A percentile compares a stretch with the other conserved stretches of the same genome.
These are phyloP conservation scores for Gigaspora rosea DNA, from an alignment of 192 early-diverging fungal species.

Conservation along the genomic window DNA sequence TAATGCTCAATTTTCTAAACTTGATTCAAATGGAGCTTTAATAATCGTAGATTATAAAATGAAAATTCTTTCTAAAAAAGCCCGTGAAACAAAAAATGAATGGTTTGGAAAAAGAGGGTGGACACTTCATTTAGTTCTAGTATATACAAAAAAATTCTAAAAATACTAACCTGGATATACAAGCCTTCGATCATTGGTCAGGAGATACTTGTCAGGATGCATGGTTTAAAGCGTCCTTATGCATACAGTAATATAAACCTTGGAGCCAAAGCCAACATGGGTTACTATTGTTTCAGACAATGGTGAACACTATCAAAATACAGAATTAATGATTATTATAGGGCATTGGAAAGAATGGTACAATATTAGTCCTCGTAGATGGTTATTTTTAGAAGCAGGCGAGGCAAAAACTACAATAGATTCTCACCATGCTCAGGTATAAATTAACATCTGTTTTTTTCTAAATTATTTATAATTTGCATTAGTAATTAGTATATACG, in stretches of 20 bases:
- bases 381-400: not conserved
- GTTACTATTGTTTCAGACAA: not conserved
- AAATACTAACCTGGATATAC: not conserved
- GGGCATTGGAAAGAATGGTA: not conserved
- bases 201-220: not conserved
- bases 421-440: not conserved
- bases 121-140: not conserved
- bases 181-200: not conserved
- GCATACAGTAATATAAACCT: not conserved
- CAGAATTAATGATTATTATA: not conserved
- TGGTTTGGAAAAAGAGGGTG: not conserved
- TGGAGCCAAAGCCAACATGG: not conserved
- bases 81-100: not conserved
- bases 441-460: not conserved
- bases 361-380: not conserved
- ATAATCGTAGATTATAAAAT: no score
- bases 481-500: no score
- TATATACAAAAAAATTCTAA: not conserved
- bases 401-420: not conserved
- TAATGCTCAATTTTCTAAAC: not conserved
- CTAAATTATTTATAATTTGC: not conserved
- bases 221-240: not conserved
- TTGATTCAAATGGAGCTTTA: no score
- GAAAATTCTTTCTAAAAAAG: not conserved
- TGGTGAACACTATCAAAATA: not conserved